These are phyloP conservation scores for Serendipita sp. DNA, from an alignment of 1,284 basidiomycete genomes.

Conservation along the genomic window DNA sequence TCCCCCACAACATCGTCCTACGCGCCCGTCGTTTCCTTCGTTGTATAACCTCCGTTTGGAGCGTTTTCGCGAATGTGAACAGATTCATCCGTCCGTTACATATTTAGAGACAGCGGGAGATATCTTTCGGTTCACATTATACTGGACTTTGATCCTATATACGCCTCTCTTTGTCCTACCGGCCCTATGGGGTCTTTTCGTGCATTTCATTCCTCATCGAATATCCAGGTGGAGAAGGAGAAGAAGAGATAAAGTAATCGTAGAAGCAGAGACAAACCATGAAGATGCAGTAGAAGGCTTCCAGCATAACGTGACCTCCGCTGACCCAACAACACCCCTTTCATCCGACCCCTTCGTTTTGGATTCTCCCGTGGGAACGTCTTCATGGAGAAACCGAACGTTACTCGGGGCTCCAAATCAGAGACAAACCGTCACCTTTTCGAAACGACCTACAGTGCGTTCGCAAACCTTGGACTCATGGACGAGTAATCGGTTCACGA, in stretches of 20 bases:
- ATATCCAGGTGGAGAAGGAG: slow-evolving; percentile 6
- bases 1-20: slow-evolving; percentile 2
- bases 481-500: neutral
- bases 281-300: no score
- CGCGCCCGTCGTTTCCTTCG: slow-evolving; percentile 30
- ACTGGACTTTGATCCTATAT: slow-evolving; percentile 70
- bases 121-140: slow-evolving; percentile 70
- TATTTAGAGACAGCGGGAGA: slow-evolving; percentile 29
- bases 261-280: no score
- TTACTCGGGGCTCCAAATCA: no score
- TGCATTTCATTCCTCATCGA: slow-evolving; percentile 41
- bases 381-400: neutral
- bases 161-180: slow-evolving; percentile 54
- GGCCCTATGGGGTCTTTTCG: slow-evolving; percentile 56
- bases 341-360: neutral
- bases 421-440: no score
- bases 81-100: slow-evolving; percentile 19
- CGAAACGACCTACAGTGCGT: no score
- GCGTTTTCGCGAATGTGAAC: slow-evolving; percentile 27
- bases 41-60: slow-evolving; percentile 32
- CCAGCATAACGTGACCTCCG: neutral
- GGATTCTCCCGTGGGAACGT: neutral
- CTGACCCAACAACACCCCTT: neutral
- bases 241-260: no score
- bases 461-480: neutral